Conservation (phyloP, 139 green algal species). For the Chlamydomonas eustigma region DNA sequence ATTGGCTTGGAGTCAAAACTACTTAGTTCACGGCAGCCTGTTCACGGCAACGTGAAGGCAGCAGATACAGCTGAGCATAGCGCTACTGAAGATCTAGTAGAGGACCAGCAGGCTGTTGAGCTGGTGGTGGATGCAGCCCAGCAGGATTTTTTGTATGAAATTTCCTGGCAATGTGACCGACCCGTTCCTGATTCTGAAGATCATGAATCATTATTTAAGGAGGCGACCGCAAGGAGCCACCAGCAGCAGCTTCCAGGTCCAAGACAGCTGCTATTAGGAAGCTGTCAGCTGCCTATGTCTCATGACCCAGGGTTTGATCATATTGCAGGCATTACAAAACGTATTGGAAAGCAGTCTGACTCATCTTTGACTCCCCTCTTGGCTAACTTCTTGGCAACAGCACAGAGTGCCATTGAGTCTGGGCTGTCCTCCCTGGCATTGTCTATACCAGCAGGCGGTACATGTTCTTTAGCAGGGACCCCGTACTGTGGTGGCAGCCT, state of each 20-base stretch:
- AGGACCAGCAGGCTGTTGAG: not conserved
- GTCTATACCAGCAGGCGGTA: no score
- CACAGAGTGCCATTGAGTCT: not conserved
- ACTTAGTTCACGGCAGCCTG: constrained; percentile 18
- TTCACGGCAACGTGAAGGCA: not conserved
- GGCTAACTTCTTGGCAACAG: not conserved
- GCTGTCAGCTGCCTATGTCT: not conserved
- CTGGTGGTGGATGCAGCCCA: no score
- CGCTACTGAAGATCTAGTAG: constrained; percentile 1
- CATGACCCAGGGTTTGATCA: not conserved
- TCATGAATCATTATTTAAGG: not conserved
- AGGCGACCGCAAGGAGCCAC: no score
- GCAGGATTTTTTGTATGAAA: constrained; percentile 27
- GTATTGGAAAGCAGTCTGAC: not conserved
- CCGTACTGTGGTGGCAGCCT: no score
- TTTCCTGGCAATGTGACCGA: constrained; percentile 29
- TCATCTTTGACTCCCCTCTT: not conserved
- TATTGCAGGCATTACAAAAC: not conserved
- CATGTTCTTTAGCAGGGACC: no score
- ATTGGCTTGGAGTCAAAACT: constrained; percentile 26
- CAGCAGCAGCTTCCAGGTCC: not conserved
- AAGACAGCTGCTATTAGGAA: not conserved
- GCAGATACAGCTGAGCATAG: not conserved
- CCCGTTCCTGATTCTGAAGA: not conserved
- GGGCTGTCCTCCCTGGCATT: not conserved